Percentiles rank a stretch among this genome's conserved stretches.
phyloP scores from a whole-genome alignment of 2,329 filamentous ascomycete species.

The Apiospora arundinis region DNA sequence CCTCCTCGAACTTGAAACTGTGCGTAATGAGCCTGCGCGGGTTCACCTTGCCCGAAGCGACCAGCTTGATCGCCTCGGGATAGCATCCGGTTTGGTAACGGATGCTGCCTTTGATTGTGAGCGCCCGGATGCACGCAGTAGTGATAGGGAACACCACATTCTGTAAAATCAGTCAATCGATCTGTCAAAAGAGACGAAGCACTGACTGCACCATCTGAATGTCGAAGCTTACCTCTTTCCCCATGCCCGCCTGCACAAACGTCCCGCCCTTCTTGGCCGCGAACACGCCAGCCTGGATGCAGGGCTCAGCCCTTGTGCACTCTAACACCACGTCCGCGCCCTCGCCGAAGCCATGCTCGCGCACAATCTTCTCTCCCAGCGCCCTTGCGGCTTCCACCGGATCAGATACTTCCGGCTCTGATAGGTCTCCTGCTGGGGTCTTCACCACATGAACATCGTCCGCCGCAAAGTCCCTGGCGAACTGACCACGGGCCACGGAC shows the following conservation, averaged over 20 bases:
- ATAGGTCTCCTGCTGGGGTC: constrained; percentile 67
- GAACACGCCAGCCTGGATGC: constrained; percentile 55
- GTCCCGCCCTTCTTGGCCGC: constrained; percentile 52
- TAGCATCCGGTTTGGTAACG: constrained; percentile 58
- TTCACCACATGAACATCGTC: constrained; percentile 74
- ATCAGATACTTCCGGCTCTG: constrained; percentile 59
- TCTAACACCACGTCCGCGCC: constrained; percentile 58
- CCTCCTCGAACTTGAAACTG: constrained; percentile 40
- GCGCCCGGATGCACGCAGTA: constrained; percentile 52
- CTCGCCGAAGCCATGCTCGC: constrained; percentile 46
- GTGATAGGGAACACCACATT: constrained; percentile 59
- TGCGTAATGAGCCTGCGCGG: constrained; percentile 44
- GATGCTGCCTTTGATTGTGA: constrained; percentile 57
- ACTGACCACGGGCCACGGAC: constrained; percentile 77
- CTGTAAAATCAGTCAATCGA: constrained; percentile 21
- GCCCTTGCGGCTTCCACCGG: constrained; percentile 45
- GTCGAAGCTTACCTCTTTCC: constrained; percentile 43
- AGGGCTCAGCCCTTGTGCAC: constrained; percentile 51
- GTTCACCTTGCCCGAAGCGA: constrained; percentile 54
- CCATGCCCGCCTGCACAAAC: constrained; percentile 60
- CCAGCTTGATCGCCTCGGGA: constrained; percentile 53
- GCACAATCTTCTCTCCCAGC: constrained; percentile 47
- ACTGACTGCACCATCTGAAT: not conserved
- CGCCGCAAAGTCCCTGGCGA: constrained; percentile 72
- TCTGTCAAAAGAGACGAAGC: not conserved